Conservation (phyloP, 495 filamentous ascomycete genomes). For the Chaetomium fimeti region DNA sequence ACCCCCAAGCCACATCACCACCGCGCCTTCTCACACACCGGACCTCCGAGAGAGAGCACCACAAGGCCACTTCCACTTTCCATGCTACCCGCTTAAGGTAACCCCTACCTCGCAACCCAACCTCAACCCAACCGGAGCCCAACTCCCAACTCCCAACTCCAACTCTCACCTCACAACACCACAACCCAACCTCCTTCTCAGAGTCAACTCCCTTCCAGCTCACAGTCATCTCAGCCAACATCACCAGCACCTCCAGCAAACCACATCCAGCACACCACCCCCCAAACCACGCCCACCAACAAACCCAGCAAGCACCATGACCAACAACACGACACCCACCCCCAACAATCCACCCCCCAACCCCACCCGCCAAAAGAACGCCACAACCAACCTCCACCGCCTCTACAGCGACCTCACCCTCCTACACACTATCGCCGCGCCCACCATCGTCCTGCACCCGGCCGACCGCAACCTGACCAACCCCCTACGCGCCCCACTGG, state of each 20-base stretch:
- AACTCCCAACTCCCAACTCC: no score
- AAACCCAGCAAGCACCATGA: no score
- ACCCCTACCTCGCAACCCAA: not conserved
- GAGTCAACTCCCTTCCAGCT: no score
- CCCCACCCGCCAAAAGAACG: not conserved
- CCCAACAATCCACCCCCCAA: no score
- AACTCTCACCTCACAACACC: no score
- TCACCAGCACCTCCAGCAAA: no score
- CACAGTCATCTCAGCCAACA: no score
- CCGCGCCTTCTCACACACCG: slow-evolving; percentile 1
- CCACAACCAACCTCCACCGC: slow-evolving; percentile 20
- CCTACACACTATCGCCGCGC: slow-evolving; percentile 23
- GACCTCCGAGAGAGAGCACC: slow-evolving; percentile 2
- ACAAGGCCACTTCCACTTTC: not conserved
- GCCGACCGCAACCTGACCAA: slow-evolving; percentile 22
- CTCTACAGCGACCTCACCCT: slow-evolving; percentile 30
- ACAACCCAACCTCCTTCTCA: no score
- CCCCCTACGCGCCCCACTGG: slow-evolving; percentile 12
- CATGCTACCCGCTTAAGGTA: not conserved
- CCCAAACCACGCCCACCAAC: no score
- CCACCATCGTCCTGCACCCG: slow-evolving; percentile 28
- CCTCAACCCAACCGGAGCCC: not conserved
- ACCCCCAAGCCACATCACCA: not conserved
- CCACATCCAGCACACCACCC: no score
- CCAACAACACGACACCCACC: no score